These are phyloP conservation scores for Rhynchospora tenuis DNA, from an alignment of 176 grass and related monocot species.

Conservation along the genomic window DNA sequence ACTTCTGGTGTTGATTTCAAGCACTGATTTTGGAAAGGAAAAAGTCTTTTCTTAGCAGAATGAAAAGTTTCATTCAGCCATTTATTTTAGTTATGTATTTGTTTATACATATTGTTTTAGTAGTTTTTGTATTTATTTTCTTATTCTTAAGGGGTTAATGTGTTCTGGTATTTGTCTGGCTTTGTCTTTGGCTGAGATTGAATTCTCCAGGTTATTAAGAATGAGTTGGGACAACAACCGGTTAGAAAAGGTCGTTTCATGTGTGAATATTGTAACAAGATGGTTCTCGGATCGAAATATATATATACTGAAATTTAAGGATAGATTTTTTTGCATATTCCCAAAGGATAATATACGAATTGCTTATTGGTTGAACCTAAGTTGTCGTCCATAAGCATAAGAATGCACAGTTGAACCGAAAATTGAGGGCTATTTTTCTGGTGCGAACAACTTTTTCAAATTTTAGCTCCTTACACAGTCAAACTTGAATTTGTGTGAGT, in stretches of 20 bases:
- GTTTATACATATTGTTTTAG: slow-evolving; percentile 13
- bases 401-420: not conserved
- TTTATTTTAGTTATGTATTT: slow-evolving; percentile 5
- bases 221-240: not conserved
- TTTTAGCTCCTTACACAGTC: not conserved
- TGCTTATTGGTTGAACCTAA: slow-evolving; percentile 4
- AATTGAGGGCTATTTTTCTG: not conserved
- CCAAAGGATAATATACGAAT: not conserved
- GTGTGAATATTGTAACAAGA: not conserved
- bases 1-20: slow-evolving; percentile 14
- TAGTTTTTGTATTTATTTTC: slow-evolving; percentile 21
- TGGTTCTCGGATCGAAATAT: not conserved
- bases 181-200: not conserved
- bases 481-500: not conserved
- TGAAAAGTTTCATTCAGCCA: slow-evolving; percentile 9
- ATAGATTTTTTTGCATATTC: slow-evolving; percentile 5
- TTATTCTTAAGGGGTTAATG: slow-evolving; percentile 3
- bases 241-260: not conserved
- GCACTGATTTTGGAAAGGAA: slow-evolving; percentile 19
- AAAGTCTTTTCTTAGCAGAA: slow-evolving; percentile 1
- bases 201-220: slow-evolving; percentile 10
- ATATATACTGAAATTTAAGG: slow-evolving; percentile 3
- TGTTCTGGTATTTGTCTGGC: not conserved
- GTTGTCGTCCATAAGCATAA: not conserved
- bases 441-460: not conserved